Conservation (phyloP, 148 eudicot species). For the Cornus florida region DNA sequence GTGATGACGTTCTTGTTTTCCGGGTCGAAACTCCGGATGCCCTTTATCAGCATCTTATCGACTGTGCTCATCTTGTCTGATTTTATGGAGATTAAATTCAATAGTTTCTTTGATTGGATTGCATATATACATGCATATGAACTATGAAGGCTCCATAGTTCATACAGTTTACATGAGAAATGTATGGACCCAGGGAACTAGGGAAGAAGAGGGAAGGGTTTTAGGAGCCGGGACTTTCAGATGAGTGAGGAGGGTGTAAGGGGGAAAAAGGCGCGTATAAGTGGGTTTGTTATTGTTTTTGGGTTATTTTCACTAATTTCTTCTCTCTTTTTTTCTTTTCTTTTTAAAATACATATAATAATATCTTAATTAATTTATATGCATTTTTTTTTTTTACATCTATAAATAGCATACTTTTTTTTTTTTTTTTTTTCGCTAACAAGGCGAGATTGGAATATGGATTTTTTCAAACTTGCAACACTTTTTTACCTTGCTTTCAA, state of each 20-base stretch:
- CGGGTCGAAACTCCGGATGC: constrained; percentile 97
- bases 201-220: background rate
- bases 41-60: constrained; percentile 95
- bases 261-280: background rate
- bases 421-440: too few relatives aligned
- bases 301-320: background rate
- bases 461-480: too few relatives aligned
- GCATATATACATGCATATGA: background rate
- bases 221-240: background rate
- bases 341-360: too few relatives aligned
- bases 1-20: constrained; percentile 90
- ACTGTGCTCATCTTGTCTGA: constrained; percentile 75
- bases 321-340: too few relatives aligned
- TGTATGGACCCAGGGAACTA: background rate
- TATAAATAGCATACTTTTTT: too few relatives aligned
- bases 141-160: background rate
- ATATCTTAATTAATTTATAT: too few relatives aligned
- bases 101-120: background rate
- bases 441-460: too few relatives aligned
- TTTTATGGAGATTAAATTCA: background rate
- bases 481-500: too few relatives aligned
- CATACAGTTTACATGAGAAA: background rate
- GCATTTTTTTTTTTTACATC: too few relatives aligned
- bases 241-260: too few relatives aligned
- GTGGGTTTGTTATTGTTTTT: background rate